These are phyloP conservation scores for Hypocreales sp. DNA, from an alignment of 2,329 filamentous ascomycete genomes.

Conservation along the genomic window DNA sequence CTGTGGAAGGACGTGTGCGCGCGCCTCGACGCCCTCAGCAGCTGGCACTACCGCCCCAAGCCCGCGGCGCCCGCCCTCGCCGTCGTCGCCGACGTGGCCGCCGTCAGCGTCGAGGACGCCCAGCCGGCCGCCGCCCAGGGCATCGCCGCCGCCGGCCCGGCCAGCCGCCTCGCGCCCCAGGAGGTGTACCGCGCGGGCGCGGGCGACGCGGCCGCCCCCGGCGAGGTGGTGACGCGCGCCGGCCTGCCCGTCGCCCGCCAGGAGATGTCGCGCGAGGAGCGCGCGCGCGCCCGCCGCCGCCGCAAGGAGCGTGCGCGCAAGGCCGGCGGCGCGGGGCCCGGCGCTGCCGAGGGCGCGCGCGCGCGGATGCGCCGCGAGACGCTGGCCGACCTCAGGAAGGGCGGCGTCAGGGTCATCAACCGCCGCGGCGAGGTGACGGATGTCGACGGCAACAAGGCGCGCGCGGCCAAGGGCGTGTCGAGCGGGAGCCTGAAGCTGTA, in stretches of 20 bases:
- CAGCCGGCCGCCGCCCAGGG: slow-evolving; percentile 71
- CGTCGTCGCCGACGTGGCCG: slow-evolving; percentile 81
- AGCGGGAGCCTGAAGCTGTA: slow-evolving; percentile 50
- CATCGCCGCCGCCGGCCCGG: slow-evolving; percentile 45
- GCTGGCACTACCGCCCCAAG: slow-evolving; percentile 92
- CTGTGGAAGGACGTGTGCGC: slow-evolving; percentile 71
- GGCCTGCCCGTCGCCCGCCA: slow-evolving; percentile 66
- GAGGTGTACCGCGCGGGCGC: slow-evolving; percentile 81
- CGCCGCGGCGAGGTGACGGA: slow-evolving; percentile 76
- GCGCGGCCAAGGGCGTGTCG: slow-evolving; percentile 30
- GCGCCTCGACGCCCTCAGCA: slow-evolving; percentile 77
- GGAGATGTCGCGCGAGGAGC: slow-evolving; percentile 82
- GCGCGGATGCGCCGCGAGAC: slow-evolving; percentile 40
- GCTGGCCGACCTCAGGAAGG: slow-evolving; percentile 59
- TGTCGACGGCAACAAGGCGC: slow-evolving; percentile 65
- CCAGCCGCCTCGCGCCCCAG: slow-evolving; percentile 81
- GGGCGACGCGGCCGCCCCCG: slow-evolving; percentile 44
- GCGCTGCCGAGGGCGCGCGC: slow-evolving; percentile 19
- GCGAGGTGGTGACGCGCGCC: slow-evolving; percentile 63
- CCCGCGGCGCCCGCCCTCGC: slow-evolving; percentile 67
- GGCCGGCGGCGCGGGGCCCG: slow-evolving; percentile 29
- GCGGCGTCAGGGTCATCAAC: slow-evolving; percentile 82
- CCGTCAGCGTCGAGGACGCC: slow-evolving; percentile 87
- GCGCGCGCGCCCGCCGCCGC: slow-evolving; percentile 56
- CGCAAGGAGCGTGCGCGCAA: slow-evolving; percentile 78